Base-by-base conservation (phyloP, 768 basidiomycete genomes). In the Pleurotus djamor region DNA sequence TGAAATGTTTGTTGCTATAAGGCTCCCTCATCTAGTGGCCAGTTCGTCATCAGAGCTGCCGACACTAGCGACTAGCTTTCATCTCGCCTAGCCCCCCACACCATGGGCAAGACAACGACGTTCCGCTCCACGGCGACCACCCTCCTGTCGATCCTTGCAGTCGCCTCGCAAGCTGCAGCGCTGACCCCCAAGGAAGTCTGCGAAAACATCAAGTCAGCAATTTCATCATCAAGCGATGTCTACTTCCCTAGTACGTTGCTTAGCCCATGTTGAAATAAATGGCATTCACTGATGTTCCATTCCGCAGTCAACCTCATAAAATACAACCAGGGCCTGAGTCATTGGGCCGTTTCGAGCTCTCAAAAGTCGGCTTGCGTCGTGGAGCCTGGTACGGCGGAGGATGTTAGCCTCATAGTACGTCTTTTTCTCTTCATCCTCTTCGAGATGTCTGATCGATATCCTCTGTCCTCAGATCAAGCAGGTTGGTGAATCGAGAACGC, bases 331-430 rank as follows among this genome's bases (percentile, higher is more conserved):
- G 84, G 80, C 59, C 75, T 82, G 17, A 51, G 62, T 1, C 83
- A 87, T 59, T 87, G 81, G 81, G 78, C 81, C 0, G 68, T 68
- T 21, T 83, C 83, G 4, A 85, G 81, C 62, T 65, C 73, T 0
- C 76, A 84, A 57, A 1, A 56, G 1, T 65, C 86, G 0, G 69
- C 74, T 1, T 88, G 86, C 65, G 79, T 80, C 8, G 85, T 88
- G 7, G 82, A 86, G 62, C 86, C 86, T 2, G 83, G 80, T 8
- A 82, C 76, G 0, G 70, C 79, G 0, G 72, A 75, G 4, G 86
- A 89, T 58, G 68, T 88, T 34, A 76, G 71, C 0, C 69, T 63
- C 0, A 83, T 83, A 13, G 87, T 86, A 62, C 32, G 78, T 64
- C n/a, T 17, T 17, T 52, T 51, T 28, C 36, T 12, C 12, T 12